A percentile compares a stretch with the other conserved stretches of the same genome.
These are phyloP conservation scores for Toxicodendron radicans DNA, from an alignment of 345 rosid genomes.

Conservation along the genomic window DNA sequence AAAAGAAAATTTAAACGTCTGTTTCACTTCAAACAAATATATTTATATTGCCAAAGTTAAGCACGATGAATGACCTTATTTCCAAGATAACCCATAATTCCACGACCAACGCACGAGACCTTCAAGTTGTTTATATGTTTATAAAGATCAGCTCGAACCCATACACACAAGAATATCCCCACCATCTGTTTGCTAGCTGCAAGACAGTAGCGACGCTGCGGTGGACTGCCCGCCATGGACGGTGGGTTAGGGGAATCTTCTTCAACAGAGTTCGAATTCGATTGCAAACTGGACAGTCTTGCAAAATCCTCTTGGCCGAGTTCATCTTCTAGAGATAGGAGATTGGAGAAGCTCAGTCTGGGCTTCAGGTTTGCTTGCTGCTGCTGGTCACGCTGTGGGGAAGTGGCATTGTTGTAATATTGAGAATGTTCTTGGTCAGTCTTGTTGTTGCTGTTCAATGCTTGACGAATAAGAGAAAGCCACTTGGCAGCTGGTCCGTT, in stretches of 20 bases:
- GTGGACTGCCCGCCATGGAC: conserved; percentile 28
- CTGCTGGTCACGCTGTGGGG: conserved; percentile 18
- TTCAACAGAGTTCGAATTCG: conserved; percentile 13
- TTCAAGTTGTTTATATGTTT: conserved; percentile 57
- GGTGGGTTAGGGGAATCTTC: conserved; percentile 29
- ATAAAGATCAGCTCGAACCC: conserved; percentile 70
- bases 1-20: background rate
- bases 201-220: conserved; percentile 43
- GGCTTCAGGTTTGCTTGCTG: conserved; percentile 24
- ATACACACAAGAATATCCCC: conserved; percentile 82
- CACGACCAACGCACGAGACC: conserved; percentile 93
- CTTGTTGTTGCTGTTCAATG: conserved; percentile 45
- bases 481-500: conserved; percentile 75
- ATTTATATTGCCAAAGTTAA: background rate
- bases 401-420: conserved; percentile 25
- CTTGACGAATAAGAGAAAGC: conserved; percentile 67
- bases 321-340: conserved; percentile 48
- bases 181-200: conserved; percentile 98
- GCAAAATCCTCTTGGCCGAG: conserved; percentile 36
- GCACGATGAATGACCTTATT: conserved; percentile 60
- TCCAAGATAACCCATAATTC: conserved; percentile 95
- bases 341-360: conserved; percentile 59
- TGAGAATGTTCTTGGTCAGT: conserved; percentile 27
- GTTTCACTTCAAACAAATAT: background rate
- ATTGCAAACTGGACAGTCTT: conserved; percentile 18